phyloP scores from a whole-genome alignment of 192 early-diverging fungal genomes.

The Backusella parvicylindrica region DNA sequence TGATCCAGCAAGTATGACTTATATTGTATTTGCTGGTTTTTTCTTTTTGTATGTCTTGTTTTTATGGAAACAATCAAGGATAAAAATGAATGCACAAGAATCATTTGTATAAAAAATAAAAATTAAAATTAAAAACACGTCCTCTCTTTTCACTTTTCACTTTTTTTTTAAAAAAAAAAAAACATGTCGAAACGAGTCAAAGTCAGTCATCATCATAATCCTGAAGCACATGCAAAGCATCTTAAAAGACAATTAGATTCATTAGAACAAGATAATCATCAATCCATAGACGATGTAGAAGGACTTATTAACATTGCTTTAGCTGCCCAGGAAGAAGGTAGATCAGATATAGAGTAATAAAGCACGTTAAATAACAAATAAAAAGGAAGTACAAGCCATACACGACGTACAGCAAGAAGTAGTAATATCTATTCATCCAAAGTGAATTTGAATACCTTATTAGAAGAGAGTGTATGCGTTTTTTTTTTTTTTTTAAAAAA shows the following conservation, averaged over 20 bases:
- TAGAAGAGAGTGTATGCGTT: slow-evolving; percentile 26
- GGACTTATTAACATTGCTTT: slow-evolving; percentile 43
- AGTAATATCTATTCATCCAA: slow-evolving; percentile 24
- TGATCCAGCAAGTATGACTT: not conserved
- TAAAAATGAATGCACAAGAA: not conserved
- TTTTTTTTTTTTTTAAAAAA: not conserved
- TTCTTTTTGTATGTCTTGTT: not conserved
- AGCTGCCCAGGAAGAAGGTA: slow-evolving; percentile 38
- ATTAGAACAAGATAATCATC: slow-evolving; percentile 51
- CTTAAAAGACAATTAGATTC: slow-evolving; percentile 46
- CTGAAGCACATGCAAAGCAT: slow-evolving; percentile 36
- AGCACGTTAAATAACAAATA: not conserved
- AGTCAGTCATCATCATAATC: slow-evolving; percentile 7
- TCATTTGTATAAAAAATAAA: not conserved
- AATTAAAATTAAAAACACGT: not conserved
- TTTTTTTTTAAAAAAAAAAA: no score
- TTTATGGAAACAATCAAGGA: not conserved
- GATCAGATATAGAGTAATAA: not conserved
- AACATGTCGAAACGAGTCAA: slow-evolving; percentile 12
- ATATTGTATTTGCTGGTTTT: not conserved
- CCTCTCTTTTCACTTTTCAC: not conserved
- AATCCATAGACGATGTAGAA: slow-evolving; percentile 47
- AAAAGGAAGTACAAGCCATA: not conserved
- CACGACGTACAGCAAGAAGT: not conserved
- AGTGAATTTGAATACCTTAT: slow-evolving; percentile 27